Evolutionary conservation across 768 basidiomycete species (phyloP), one percentile per base, ranked within the genome.

Genomic region (Leucocoprinus birnbaumii): DNA sequence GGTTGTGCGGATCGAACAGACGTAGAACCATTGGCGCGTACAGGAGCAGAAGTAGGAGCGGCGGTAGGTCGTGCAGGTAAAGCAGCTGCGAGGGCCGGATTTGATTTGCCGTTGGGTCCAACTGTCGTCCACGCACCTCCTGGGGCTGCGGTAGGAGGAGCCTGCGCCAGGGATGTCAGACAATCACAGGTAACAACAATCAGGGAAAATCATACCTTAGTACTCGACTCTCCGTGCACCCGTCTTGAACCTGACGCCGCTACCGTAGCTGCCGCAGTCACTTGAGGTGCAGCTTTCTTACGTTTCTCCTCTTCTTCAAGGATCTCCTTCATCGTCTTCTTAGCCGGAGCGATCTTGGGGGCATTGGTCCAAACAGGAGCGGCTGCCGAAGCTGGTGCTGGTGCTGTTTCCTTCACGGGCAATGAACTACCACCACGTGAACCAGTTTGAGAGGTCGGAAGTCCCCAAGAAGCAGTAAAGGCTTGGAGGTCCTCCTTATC

Each of bases 241-340:
- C 91, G 78, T 65, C 87, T 82, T 7, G 81, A 75, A 37, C 80
- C 78, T 19, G 80, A 74, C 11, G 81, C 72, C 8, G 79, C 79
- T 51, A 75, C 74, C 51, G 80, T 74, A 11, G 81, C 72, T 8
- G 79, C 79, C 51, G 74, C 74, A 51, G 77, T 83, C 59, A 89
- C 84, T 67, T 86, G 87, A 6, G 73, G 70, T 0, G 76, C 76
- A 25, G 72, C 62, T 48, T 86, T 89, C 77, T 93, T 94, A 58
- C 88, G 80, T 59, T 75, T 82, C 70, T 96, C 93, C 65, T 99
- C 97, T 63, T 99, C 97, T 70, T 98, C 96, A 65, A 96, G 92
- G 38, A 99, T 99, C 74, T 99, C 94, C 75, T 96, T 98, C 87
- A 99, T 87, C 1, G 91, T 91, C 78, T 94, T 97, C 77, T 93